phyloP scores from a whole-genome alignment of 768 basidiomycete genomes.

The Leucocoprinus leucothites region DNA sequence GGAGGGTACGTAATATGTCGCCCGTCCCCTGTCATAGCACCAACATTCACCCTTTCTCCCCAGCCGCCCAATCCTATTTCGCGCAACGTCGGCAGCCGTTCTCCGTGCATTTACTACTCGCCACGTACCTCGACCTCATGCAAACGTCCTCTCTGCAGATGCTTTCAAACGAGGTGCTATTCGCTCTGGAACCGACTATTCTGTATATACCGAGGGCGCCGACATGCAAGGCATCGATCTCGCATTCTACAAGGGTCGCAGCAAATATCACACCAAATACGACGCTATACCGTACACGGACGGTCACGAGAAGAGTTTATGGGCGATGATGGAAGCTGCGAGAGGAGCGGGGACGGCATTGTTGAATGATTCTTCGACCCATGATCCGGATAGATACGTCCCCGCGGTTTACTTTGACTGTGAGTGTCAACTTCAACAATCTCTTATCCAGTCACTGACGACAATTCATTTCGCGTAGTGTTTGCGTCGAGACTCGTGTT shows the following conservation, averaged over 20 bases:
- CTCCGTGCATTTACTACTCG: slow-evolving; percentile 47
- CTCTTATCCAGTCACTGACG: background rate
- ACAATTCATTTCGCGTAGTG: slow-evolving; percentile 37
- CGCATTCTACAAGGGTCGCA: slow-evolving; percentile 74
- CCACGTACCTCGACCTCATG: slow-evolving; percentile 65
- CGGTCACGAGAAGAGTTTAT: slow-evolving; percentile 53
- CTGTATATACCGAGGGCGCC: slow-evolving; percentile 52
- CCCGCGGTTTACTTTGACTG: slow-evolving; percentile 67
- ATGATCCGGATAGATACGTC: slow-evolving; percentile 6
- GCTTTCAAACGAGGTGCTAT: slow-evolving; percentile 64
- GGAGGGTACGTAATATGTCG: slow-evolving; percentile 53
- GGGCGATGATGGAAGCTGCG: slow-evolving; percentile 76
- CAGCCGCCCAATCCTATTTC: slow-evolving; percentile 76
- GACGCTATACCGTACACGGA: slow-evolving; percentile 62
- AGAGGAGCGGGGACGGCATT: slow-evolving; percentile 53
- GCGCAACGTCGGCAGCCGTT: slow-evolving; percentile 58
- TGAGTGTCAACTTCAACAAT: slow-evolving; percentile 31
- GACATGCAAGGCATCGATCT: slow-evolving; percentile 69
- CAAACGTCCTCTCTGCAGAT: slow-evolving; percentile 66
- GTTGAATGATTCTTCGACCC: slow-evolving; percentile 31
- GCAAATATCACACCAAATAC: slow-evolving; percentile 73
- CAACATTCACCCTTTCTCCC: slow-evolving; percentile 4
- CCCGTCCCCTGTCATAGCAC: background rate
- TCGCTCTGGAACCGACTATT: slow-evolving; percentile 71
- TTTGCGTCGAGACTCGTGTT: slow-evolving; percentile 54